These are phyloP conservation scores for Magnolia officinalis DNA, from an alignment of 164 flowering plant species.

Conservation along the genomic window DNA sequence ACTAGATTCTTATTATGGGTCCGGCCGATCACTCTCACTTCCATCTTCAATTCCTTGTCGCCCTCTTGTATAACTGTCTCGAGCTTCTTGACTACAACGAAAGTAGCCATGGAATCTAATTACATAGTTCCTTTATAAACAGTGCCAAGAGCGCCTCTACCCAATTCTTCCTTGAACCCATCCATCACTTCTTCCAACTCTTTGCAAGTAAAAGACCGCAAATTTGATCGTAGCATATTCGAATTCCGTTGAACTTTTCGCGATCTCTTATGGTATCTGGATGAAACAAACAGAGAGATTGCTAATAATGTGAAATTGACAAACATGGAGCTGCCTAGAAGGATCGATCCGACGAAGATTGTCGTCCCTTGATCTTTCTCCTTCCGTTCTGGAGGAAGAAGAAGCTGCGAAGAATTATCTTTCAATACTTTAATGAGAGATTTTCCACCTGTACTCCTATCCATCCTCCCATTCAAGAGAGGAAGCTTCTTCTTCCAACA, in stretches of 20 bases:
- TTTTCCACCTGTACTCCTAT: conserved; percentile 1
- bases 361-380: conserved; percentile 12
- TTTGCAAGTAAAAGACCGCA: conserved; percentile 4
- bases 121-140: conserved; percentile 10
- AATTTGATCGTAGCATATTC: neutral
- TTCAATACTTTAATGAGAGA: conserved; percentile 34
- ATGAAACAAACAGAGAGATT: neutral
- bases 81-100: conserved; percentile 21
- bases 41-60: conserved; percentile 18
- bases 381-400: neutral
- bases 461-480: conserved; percentile 32
- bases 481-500: conserved; percentile 55
- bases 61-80: conserved; percentile 10
- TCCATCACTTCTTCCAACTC: conserved; percentile 7
- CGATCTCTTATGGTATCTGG: neutral
- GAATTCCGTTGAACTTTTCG: neutral
- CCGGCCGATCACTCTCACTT: conserved; percentile 5
- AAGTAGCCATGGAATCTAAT: neutral
- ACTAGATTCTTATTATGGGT: conserved; percentile 10
- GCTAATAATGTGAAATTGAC: conserved; percentile 16
- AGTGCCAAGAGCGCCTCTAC: conserved; percentile 7
- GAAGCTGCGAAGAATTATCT: neutral
- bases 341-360: conserved; percentile 15
- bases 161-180: conserved; percentile 6
- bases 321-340: conserved; percentile 40